A percentile compares a stretch with the other conserved stretches of the same genome.
Evolutionary conservation across 805 yeast genomes (phyloP).

Genomic region (Blastobotrys americana): DNA sequence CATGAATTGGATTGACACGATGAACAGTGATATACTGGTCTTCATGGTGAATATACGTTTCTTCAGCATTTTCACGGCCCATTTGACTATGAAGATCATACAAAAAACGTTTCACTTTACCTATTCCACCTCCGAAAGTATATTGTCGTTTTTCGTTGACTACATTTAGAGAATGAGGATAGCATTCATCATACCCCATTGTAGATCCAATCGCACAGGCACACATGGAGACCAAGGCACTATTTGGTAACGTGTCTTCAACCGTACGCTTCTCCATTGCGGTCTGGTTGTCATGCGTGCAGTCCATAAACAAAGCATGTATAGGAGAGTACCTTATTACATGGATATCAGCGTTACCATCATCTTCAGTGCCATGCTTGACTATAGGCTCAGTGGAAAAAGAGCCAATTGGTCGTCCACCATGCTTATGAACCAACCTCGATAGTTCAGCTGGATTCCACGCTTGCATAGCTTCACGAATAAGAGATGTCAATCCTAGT

Average conservation of each 20-base stretch:
- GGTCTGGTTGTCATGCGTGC: slow-evolving; percentile 92
- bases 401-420: slow-evolving; percentile 94
- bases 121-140: slow-evolving; percentile 55
- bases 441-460: slow-evolving; percentile 83
- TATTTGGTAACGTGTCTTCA: slow-evolving; percentile 91
- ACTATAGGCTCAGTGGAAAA: slow-evolving; percentile 65
- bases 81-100: slow-evolving; percentile 32
- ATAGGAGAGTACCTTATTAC: slow-evolving; percentile 65
- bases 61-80: slow-evolving; percentile 55
- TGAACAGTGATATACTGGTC: slow-evolving; percentile 90
- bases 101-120: slow-evolving; percentile 49
- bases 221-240: slow-evolving; percentile 89
- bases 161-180: slow-evolving; percentile 71
- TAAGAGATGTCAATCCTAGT: slow-evolving; percentile 78
- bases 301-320: slow-evolving; percentile 94
- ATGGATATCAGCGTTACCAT: slow-evolving; percentile 24
- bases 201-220: slow-evolving; percentile 92
- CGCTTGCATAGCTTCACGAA: slow-evolving; percentile 97
- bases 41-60: slow-evolving; percentile 91
- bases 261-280: slow-evolving; percentile 86
- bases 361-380: slow-evolving; percentile 11
- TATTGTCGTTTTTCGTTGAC: slow-evolving; percentile 70
- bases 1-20: slow-evolving; percentile 73
- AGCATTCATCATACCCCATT: slow-evolving; percentile 89
- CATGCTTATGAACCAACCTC: slow-evolving; percentile 79